These are phyloP conservation scores for Sechiopsis laciniata DNA, from an alignment of 306 rosid species.

Conservation along the genomic window DNA sequence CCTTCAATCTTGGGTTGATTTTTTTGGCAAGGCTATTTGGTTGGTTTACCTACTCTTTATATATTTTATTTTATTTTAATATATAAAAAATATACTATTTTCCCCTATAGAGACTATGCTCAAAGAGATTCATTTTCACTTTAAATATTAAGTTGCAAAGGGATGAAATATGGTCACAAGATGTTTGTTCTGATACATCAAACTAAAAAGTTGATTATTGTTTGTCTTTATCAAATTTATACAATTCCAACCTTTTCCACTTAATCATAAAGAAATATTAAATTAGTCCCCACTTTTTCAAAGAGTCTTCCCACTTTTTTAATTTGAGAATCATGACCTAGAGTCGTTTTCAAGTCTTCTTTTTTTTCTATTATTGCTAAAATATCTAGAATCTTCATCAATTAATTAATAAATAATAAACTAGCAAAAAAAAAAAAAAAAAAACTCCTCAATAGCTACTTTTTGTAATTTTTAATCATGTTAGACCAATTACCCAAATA, in stretches of 20 bases:
- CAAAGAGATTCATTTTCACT: not conserved
- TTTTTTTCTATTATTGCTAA: not conserved
- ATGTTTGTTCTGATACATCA: not conserved
- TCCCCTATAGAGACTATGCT: not conserved
- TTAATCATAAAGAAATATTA: not conserved
- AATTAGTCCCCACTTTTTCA: not conserved
- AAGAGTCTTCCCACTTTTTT: not conserved
- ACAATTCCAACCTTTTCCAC: slow-evolving; percentile 14
- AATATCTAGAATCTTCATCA: not conserved
- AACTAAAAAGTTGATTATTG: slow-evolving; percentile 1
- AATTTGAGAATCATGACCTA: not conserved
- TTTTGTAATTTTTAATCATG: too few relatives aligned
- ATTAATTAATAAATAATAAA: not conserved
- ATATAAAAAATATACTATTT: not conserved
- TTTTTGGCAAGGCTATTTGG: not conserved
- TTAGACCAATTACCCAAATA: too few relatives aligned
- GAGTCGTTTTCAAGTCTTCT: not conserved
- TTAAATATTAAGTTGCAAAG: not conserved
- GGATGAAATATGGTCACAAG: slow-evolving; percentile 11
- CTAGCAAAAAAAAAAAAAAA: too few relatives aligned
- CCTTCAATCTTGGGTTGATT: slow-evolving; percentile 5
- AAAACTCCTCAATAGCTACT: too few relatives aligned
- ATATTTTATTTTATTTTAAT: not conserved
- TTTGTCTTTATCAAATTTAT: slow-evolving; percentile 12
- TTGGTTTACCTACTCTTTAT: slow-evolving; percentile 2